Conservation (phyloP, 108 stramenopile species). For the Chaetoceros muelleri region DNA sequence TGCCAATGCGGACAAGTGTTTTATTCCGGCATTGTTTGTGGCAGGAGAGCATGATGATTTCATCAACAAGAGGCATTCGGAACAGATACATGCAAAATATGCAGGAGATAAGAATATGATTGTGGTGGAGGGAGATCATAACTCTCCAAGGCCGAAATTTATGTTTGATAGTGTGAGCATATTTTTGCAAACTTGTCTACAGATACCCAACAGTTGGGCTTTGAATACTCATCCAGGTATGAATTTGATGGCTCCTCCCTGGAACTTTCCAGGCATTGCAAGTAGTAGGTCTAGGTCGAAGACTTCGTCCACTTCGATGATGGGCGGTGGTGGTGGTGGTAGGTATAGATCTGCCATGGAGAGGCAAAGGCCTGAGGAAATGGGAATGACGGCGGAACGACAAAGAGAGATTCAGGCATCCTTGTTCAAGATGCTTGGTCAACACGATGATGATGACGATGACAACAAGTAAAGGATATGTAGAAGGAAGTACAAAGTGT, state of each 20-base stretch:
- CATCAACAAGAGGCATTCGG: conserved; percentile 78
- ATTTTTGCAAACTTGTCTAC: conserved; percentile 85
- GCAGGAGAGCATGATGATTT: conserved; percentile 93
- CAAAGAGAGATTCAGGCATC: conserved; percentile 81
- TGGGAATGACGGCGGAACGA: conserved; percentile 80
- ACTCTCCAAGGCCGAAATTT: conserved; percentile 88
- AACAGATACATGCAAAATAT: conserved; percentile 77
- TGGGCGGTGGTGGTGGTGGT: neutral
- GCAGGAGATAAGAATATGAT: conserved; percentile 97
- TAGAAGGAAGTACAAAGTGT: neutral
- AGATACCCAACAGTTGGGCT: conserved; percentile 71
- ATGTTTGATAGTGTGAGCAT: conserved; percentile 92
- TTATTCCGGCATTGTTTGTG: conserved; percentile 92
- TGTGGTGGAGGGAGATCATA: conserved; percentile 96
- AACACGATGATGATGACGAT: conserved; percentile 30
- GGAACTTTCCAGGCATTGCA: conserved; percentile 43
- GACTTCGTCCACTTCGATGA: neutral
- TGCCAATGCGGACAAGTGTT: conserved; percentile 81
- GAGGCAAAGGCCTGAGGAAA: conserved; percentile 37
- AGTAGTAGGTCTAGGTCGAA: neutral
- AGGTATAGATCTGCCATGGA: too few species aligned
- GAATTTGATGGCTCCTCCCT: conserved; percentile 79
- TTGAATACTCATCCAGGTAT: conserved; percentile 63
- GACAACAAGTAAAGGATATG: neutral
- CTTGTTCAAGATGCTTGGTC: conserved; percentile 79